A percentile compares a stretch with the other conserved stretches of the same genome.
Conservation (phyloP, 192 early-diverging fungal genomes). For the Coemansia sp. region DNA sequence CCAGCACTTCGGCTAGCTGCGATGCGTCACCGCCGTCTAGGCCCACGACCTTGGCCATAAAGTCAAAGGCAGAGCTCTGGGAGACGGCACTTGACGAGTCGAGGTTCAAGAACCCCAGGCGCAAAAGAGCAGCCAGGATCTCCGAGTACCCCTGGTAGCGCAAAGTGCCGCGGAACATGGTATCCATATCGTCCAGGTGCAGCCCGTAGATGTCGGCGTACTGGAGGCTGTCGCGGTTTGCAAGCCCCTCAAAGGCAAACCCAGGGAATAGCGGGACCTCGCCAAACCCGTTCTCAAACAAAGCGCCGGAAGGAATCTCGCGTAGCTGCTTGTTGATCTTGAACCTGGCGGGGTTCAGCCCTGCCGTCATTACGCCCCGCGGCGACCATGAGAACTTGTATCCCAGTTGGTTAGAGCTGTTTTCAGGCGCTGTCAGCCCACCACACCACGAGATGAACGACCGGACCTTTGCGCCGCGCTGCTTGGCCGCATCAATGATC, state of each 20-base stretch:
- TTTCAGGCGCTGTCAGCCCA: constrained; percentile 88
- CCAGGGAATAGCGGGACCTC: constrained; percentile 77
- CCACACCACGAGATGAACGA: constrained; percentile 98
- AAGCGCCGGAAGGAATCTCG: constrained; percentile 58
- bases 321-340: constrained; percentile 62
- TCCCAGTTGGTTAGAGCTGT: constrained; percentile 81
- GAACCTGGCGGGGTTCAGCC: constrained; percentile 77
- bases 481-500: constrained; percentile 82
- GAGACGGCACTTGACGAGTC: constrained; percentile 20
- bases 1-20: not conserved
- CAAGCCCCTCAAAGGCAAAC: constrained; percentile 87
- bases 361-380: constrained; percentile 84
- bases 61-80: constrained; percentile 18
- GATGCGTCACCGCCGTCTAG: not conserved
- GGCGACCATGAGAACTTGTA: constrained; percentile 98
- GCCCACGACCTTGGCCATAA: constrained; percentile 9
- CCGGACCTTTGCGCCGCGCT: constrained; percentile 57
- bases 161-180: constrained; percentile 94
- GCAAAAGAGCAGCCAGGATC: constrained; percentile 72
- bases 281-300: constrained; percentile 66
- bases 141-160: constrained; percentile 89
- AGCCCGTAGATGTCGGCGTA: constrained; percentile 86
- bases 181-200: constrained; percentile 64
- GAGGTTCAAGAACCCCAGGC: constrained; percentile 70
- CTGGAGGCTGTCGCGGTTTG: constrained; percentile 88